Evolutionary conservation across 768 basidiomycete species (phyloP), one percentile per base, ranked within the genome.

Genomic region (Kwoniella mangroviensis): DNA sequence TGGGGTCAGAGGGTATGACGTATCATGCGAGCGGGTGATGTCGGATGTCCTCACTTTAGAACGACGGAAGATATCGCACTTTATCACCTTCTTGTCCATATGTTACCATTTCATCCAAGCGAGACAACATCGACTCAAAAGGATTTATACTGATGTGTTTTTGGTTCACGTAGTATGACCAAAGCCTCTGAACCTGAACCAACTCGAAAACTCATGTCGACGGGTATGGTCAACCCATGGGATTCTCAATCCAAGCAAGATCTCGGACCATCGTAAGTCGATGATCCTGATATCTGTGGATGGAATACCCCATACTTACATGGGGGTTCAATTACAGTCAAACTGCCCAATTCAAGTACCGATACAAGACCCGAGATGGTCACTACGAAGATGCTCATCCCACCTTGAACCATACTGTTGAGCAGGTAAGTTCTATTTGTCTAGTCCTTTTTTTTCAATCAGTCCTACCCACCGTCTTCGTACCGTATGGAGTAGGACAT

Each of bases 301-400:
- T 26, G 26, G 26, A 7, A 7, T 7, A 4, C 4, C 3, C 6
- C 4, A 34, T 34, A 34, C 34, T 34, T 5, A 34, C 34, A 34
- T 34, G 4, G 34, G 3, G 6, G 34, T 4, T 26, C 26, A 2
- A 34, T 34, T 1, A 15, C 67, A 73, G 75, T 42, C 70, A 71
- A 65, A 77, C 79, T 56, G 81, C 81, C n/a, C 76, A 73, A 26
- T 80, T 81, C 79, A 80, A 80, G 71, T 80, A 81, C 74, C 71
- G 80, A 63, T 76, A 80, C 76, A 78, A 77, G 71, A 80, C 75
- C 54, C 58, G 78, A 26, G 74, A 78, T 17, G 82, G 82, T 21
- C 74, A 73, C 72, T 75, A 69, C 60, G 79, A 80, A 66, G 82
- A 83, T 70, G 71, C 80, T 11, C 71, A 74, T 45, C 82, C 82